Conservation (phyloP, 768 basidiomycete species). For the Tricholoma bakamatsutake region DNA sequence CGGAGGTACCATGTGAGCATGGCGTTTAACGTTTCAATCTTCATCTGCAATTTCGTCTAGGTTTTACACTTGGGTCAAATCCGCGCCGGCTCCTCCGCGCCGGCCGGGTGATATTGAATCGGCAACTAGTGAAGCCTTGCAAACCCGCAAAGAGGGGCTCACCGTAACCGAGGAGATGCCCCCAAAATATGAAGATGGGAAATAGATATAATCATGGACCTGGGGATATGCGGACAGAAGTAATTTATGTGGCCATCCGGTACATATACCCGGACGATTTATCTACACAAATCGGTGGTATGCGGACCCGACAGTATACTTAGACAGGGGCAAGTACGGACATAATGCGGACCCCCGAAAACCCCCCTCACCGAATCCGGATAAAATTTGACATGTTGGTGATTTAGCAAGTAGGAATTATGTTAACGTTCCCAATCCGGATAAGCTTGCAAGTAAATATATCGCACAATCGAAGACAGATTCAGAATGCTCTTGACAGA, state of each 20-base stretch:
- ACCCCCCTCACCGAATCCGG: no score
- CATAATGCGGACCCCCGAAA: no score
- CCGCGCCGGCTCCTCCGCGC: constrained; percentile 18
- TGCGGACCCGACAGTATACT: no score
- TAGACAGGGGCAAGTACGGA: no score
- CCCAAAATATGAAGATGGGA: constrained; percentile 4
- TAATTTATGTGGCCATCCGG: neutral
- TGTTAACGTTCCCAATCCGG: no score
- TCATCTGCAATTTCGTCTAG: constrained; percentile 16
- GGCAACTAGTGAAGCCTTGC: constrained; percentile 14
- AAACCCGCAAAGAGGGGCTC: constrained; percentile 12
- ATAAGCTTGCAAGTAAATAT: no score
- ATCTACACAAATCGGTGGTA: neutral
- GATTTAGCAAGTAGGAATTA: no score
- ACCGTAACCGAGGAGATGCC: constrained; percentile 19
- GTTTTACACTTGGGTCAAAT: constrained; percentile 48
- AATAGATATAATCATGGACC: neutral
- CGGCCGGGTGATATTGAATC: constrained; percentile 36
- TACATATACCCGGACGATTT: neutral
- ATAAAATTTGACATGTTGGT: no score
- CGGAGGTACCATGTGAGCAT: constrained; percentile 56
- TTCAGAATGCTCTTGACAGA: no score
- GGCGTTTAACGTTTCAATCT: neutral
- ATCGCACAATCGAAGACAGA: no score
- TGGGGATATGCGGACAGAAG: neutral